phyloP scores from a whole-genome alignment of 2,329 filamentous ascomycete genomes.

The Emmonsia crescens region DNA sequence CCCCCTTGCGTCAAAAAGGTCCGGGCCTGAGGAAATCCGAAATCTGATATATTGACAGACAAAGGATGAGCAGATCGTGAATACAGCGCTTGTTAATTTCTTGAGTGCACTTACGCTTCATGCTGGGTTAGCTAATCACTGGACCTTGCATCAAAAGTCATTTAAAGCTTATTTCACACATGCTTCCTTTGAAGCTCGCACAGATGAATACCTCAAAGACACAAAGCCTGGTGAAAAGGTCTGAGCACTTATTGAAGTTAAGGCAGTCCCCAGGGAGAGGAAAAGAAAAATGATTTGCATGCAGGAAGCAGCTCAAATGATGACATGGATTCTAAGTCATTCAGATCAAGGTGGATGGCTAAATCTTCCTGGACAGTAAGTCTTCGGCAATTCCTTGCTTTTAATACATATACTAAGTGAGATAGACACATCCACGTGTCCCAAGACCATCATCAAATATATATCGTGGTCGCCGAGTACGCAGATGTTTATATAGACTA shows the following conservation, averaged over 20 bases:
- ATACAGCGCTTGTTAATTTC: conserved; percentile 12
- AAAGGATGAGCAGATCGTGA: conserved; percentile 17
- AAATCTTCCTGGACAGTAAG: no score
- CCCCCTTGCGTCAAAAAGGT: conserved; percentile 3
- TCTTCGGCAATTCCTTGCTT: no score
- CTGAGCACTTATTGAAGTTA: conserved; percentile 1
- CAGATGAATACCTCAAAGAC: conserved; percentile 16
- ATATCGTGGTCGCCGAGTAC: conserved; percentile 1
- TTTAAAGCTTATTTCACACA: conserved; percentile 10
- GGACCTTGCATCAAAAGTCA: conserved; percentile 10
- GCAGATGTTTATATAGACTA: conserved; percentile 2
- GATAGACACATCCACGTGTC: conserved; percentile 5
- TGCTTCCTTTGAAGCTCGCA: conserved; percentile 12
- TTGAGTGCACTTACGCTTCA: conserved; percentile 13
- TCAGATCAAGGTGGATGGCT: neutral
- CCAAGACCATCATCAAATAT: conserved; percentile 4
- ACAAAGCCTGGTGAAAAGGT: conserved; percentile 4
- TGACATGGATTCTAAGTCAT: conserved; percentile 10
- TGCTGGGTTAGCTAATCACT: conserved; percentile 6
- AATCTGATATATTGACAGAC: conserved; percentile 9
- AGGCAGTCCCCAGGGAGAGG: neutral
- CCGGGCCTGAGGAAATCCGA: conserved; percentile 7
- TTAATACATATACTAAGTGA: no score
- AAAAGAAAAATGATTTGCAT: conserved; percentile 9
- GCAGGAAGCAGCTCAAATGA: conserved; percentile 14